Evolutionary conservation across 345 rosid species (phyloP), one percentile per base, ranked within the genome.

Genomic region (Lenwebbia sp.): DNA sequence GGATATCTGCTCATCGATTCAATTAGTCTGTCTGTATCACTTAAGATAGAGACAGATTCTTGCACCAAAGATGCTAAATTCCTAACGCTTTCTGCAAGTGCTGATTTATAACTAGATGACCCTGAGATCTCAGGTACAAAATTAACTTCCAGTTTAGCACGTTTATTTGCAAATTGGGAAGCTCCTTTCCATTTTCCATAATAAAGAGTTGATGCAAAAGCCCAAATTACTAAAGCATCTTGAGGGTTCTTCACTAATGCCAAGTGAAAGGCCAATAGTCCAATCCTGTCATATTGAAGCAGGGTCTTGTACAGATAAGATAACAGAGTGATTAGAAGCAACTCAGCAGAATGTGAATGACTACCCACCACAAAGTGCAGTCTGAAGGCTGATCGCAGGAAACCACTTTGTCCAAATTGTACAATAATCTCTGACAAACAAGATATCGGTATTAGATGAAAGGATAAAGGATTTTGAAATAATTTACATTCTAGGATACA

Each of bases 191-290:
- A 95, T 54, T 88, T 85, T 86, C 99, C 95, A 85, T 92, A 92
- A 89, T 90, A 91, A 28, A 97, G 92, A 57, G 93, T 89, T 87
- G 95, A 95, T 41, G 98, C 99, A 60, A 96, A 94, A 8, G 94
- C 94, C 86, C 88, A 86, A 53, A 96, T 85, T 28, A 94, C 95
- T 88, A 88, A 84, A 84, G 95, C 94, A 86, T 97, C 94, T 88
- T 95, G 99, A 85, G 99, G 98, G 81, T 91, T 87, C 62, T 89
- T 87, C 84, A 94, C 94, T 86, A 97, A 88, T 88, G 99, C 95
- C 55, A 84, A 93, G 92, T 97, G 99, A 91, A 97, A 94, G 37
- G 96, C 96, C 90, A 97, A 90, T 55, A 97, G 87, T 86, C 95
- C 95, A 90, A 96, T 85, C 99, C 99, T 96, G 93, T 89, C 23